phyloP scores from a whole-genome alignment of 805 yeast genomes.

The Teunomyces lycoperdinae region DNA sequence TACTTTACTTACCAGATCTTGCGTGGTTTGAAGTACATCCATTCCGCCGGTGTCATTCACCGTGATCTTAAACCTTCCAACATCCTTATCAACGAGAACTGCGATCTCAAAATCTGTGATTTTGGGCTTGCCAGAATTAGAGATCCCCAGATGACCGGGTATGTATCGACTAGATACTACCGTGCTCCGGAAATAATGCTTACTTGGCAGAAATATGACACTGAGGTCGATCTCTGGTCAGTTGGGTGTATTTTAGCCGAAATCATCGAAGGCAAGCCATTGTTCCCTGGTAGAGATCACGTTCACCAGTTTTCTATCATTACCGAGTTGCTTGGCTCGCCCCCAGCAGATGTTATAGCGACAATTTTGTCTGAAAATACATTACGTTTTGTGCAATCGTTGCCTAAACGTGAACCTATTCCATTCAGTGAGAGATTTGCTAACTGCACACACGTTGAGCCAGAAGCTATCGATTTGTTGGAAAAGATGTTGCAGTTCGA shows the following conservation, averaged over 20 bases:
- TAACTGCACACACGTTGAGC: constrained; percentile 58
- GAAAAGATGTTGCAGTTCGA: constrained; percentile 92
- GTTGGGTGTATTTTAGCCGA: constrained; percentile 97
- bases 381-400: constrained; percentile 84
- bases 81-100: constrained; percentile 82
- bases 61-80: constrained; percentile 85
- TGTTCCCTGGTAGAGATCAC: constrained; percentile 97
- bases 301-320: constrained; percentile 97
- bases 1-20: constrained; percentile 93
- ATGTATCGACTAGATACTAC: constrained; percentile 92
- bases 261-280: constrained; percentile 95
- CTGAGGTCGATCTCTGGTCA: constrained; percentile 97
- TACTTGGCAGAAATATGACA: constrained; percentile 97
- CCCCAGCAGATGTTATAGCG: constrained; percentile 93
- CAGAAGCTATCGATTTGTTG: constrained; percentile 83
- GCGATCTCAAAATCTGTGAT: constrained; percentile 89
- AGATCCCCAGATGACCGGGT: constrained; percentile 99
- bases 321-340: constrained; percentile 93
- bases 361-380: constrained; percentile 97
- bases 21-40: constrained; percentile 86
- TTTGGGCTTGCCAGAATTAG: constrained; percentile 95
- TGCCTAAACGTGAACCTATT: constrained; percentile 91
- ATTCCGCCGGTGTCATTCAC: constrained; percentile 89
- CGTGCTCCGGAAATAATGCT: constrained; percentile 98
- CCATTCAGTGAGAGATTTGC: constrained; percentile 82